Percentiles rank a stretch among this genome's conserved stretches.
Evolutionary conservation across 2,329 filamentous ascomycete genomes (phyloP).

Genomic region (Colletotrichum destructivum): DNA sequence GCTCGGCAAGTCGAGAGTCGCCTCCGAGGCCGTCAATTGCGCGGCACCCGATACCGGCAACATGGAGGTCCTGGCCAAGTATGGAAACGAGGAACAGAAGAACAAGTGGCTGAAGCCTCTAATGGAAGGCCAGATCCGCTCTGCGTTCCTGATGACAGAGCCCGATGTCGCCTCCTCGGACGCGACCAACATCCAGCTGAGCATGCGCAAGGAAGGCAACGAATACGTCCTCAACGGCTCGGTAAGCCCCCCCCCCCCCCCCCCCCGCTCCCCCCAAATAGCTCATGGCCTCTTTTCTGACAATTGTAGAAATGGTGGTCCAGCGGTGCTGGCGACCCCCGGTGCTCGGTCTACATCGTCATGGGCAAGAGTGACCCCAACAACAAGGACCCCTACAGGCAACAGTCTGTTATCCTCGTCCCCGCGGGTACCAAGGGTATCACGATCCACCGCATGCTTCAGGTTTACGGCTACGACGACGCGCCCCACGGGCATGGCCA

Average conservation of each 20-base stretch:
- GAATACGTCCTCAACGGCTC: constrained; percentile 93
- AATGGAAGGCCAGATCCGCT: constrained; percentile 87
- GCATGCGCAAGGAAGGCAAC: constrained; percentile 86
- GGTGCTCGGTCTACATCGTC: constrained; percentile 94
- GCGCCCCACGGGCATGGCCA: constrained; percentile 99
- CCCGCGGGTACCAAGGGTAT: constrained; percentile 86
- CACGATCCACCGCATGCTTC: constrained; percentile 94
- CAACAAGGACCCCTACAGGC: constrained; percentile 84
- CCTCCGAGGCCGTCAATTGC: constrained; percentile 91
- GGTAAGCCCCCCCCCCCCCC: constrained; percentile 60
- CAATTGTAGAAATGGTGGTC: constrained; percentile 94
- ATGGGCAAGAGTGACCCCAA: constrained; percentile 92
- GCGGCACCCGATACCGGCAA: constrained; percentile 93
- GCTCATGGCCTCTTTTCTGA: background rate
- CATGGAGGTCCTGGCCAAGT: constrained; percentile 95
- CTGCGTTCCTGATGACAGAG: constrained; percentile 95
- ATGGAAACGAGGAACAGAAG: constrained; percentile 90
- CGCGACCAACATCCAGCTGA: constrained; percentile 92
- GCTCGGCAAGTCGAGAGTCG: constrained; percentile 87
- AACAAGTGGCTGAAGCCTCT: constrained; percentile 85
- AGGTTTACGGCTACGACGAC: constrained; percentile 96
- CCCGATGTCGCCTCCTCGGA: constrained; percentile 90
- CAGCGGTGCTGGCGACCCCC: constrained; percentile 91
- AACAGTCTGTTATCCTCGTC: constrained; percentile 95
- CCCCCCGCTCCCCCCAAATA: too few relatives aligned